phyloP scores from a whole-genome alignment of 1,139 yeast species.

The Hemisphaericaspora lyxosophila region DNA sequence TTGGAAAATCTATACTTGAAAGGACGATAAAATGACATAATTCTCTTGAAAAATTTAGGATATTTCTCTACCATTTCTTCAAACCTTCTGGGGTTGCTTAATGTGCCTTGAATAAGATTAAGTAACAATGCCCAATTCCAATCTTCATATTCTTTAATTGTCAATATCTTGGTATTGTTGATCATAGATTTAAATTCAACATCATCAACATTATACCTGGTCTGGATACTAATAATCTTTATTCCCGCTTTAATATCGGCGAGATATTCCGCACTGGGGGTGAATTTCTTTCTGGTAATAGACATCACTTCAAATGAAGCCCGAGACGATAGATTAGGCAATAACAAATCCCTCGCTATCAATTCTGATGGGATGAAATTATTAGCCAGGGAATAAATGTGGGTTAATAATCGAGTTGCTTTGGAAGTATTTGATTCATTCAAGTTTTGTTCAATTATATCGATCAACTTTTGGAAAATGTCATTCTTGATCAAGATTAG shows the following conservation, averaged over 20 bases:
- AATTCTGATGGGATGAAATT: slow-evolving; percentile 50
- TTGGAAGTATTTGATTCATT: slow-evolving; percentile 53
- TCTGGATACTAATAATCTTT: slow-evolving; percentile 41
- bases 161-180: slow-evolving; percentile 65
- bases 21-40: slow-evolving; percentile 87
- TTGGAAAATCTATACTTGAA: slow-evolving; percentile 82
- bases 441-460: slow-evolving; percentile 46
- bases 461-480: slow-evolving; percentile 49
- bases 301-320: slow-evolving; percentile 13
- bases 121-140: slow-evolving; percentile 87
- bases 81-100: slow-evolving; percentile 65
- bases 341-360: slow-evolving; percentile 14
- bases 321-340: slow-evolving; percentile 17
- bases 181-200: slow-evolving; percentile 65
- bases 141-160: slow-evolving; percentile 73
- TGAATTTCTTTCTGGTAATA: slow-evolving; percentile 25
- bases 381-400: slow-evolving; percentile 56
- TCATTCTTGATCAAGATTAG: slow-evolving; percentile 56
- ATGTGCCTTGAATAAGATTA: slow-evolving; percentile 76
- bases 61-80: slow-evolving; percentile 75
- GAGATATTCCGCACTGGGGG: slow-evolving; percentile 18
- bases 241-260: slow-evolving; percentile 29
- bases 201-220: slow-evolving; percentile 66
- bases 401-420: slow-evolving; percentile 63
- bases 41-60: slow-evolving; percentile 79